Evolutionary conservation across 2,329 filamentous ascomycete species (phyloP).

Genomic region (Pseudocercospora crystallina): DNA sequence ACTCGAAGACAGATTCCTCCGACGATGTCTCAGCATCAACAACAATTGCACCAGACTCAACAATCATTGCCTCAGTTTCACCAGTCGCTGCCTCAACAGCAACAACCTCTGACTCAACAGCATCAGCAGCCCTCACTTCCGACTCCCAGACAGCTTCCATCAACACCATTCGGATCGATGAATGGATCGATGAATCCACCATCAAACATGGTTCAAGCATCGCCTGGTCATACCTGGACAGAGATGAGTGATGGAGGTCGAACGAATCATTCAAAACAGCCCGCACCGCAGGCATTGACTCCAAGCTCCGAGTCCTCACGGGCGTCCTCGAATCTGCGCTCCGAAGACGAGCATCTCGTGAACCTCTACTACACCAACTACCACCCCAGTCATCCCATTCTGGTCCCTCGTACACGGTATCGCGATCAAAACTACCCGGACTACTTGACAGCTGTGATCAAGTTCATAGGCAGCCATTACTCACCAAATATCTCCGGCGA

Average conservation of each 20-base stretch:
- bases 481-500: conserved; percentile 36
- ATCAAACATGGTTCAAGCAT: neutral
- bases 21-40: neutral
- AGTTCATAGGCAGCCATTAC: conserved; percentile 58
- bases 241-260: neutral
- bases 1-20: conserved; percentile 18
- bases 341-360: conserved; percentile 43
- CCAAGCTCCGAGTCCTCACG: conserved; percentile 35
- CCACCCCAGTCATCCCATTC: conserved; percentile 56
- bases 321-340: conserved; percentile 37
- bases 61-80: no score
- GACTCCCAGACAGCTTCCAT: no score
- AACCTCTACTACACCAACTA: conserved; percentile 59
- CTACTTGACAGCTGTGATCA: conserved; percentile 56
- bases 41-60: no score
- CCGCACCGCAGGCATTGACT: conserved; percentile 7
- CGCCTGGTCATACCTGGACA: neutral
- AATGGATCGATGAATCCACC: neutral
- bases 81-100: no score
- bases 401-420: conserved; percentile 50
- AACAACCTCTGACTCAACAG: no score
- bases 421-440: conserved; percentile 42
- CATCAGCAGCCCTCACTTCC: no score
- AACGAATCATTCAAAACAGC: neutral
- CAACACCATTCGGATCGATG: neutral